phyloP scores from a whole-genome alignment of 768 basidiomycete genomes.

The Amanita fuliginea region DNA sequence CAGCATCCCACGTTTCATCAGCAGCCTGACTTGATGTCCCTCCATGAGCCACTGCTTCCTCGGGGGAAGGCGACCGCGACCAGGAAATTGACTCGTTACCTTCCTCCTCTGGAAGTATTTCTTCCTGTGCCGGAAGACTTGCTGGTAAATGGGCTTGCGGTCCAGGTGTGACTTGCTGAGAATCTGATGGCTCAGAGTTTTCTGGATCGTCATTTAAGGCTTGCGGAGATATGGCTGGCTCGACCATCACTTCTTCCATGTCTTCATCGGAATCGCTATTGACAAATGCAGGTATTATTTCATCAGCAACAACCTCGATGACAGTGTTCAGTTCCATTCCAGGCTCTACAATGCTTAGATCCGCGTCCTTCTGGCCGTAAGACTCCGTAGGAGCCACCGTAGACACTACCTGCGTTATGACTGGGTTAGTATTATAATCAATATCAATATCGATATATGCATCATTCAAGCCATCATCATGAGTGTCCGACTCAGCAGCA shows the following conservation, averaged over 20 bases:
- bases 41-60: slow-evolving; percentile 9
- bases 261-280: slow-evolving; percentile 7
- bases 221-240: background rate
- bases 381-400: background rate
- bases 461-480: background rate
- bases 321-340: background rate
- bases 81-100: slow-evolving; percentile 15
- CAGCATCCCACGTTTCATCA: slow-evolving; percentile 61
- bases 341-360: background rate
- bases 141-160: background rate
- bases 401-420: background rate
- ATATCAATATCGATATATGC: slow-evolving; percentile 2
- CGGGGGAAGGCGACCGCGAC: slow-evolving; percentile 26
- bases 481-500: background rate
- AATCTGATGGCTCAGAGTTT: background rate
- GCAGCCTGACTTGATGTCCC: slow-evolving; percentile 13
- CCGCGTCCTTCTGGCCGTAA: background rate
- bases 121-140: background rate
- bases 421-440: background rate
- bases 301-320: background rate
- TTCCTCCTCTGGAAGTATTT: background rate
- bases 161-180: background rate
- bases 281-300: background rate
- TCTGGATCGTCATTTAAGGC: background rate
- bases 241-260: slow-evolving; percentile 7